Base-by-base conservation (phyloP, 768 basidiomycete genomes). In the Leccinum broughii region DNA sequence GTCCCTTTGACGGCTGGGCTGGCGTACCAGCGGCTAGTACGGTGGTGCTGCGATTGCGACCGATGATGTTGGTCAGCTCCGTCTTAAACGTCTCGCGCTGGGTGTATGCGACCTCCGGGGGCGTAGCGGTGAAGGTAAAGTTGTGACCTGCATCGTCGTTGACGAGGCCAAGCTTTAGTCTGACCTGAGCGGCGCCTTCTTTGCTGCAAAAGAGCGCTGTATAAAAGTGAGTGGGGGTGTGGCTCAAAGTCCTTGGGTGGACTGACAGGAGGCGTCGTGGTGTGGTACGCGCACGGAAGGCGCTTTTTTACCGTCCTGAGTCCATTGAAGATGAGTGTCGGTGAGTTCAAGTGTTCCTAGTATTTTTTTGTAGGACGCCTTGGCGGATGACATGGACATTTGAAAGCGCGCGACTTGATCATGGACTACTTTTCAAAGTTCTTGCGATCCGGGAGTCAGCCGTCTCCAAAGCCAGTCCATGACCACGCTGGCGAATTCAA, bases 371-470 rank as follows among this genome's bases (percentile, higher is more conserved):
- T 14, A 51, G 32, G 35, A 57, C 11, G 85, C 51, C 30, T 51
- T 51, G 41, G 24, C 13, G 54, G 44, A 9, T 48, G 37, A 64
- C 68, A 34, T 34, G 11, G 32, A 34, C 32, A 68, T 60, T 65
- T 68, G 67, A 55, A 59, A 3, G 53, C 20, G 20, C 44, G 44
- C 44, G 44, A 20, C 13, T 54, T 50, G 59, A 64, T 53, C 50
- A 92, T 92, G 90, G 90, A 92, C 67, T 93, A 93, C 72, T 93
- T 94, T 70, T 88, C 90, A 55, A 92, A 90, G 70, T 92, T 93
- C 68, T 77, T 93, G 56, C 75, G 69, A 67, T 52, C 68, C 0
- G 77, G 68, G 61, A 78, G 35, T 67, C 85, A 76, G 63, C 78
- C 67, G 26, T 73, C 66, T 62, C 81, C 59, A 9, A 90, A 86